phyloP scores from a whole-genome alignment of 2,329 filamentous ascomycete species.

The Diaporthe destruens region DNA sequence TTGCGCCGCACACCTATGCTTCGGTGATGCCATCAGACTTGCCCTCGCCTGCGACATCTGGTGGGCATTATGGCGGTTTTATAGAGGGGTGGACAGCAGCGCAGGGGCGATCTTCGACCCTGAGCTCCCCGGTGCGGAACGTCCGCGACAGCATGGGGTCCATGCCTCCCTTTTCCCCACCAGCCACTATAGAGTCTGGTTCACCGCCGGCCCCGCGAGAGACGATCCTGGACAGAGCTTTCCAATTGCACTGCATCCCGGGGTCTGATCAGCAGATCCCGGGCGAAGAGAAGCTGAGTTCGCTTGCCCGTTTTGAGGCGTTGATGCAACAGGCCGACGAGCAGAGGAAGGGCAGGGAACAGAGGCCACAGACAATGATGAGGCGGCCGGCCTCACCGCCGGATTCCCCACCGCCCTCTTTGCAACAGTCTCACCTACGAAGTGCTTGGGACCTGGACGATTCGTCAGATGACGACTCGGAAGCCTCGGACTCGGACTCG shows the following conservation, averaged over 20 bases:
- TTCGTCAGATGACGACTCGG: conserved; percentile 57
- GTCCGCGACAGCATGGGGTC: conserved; percentile 67
- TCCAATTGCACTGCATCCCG: conserved; percentile 73
- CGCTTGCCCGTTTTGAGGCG: conserved; percentile 74
- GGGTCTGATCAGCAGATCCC: conserved; percentile 66
- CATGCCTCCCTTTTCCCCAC: conserved; percentile 53
- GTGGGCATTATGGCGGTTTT: conserved; percentile 67
- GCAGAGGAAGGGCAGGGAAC: conserved; percentile 58
- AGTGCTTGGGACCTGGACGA: conserved; percentile 67
- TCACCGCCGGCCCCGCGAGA: conserved; percentile 69
- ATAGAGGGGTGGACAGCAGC: conserved; percentile 72
- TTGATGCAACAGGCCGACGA: conserved; percentile 73
- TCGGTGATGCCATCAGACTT: conserved; percentile 66
- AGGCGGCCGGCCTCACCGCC: conserved; percentile 35
- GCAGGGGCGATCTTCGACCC: conserved; percentile 69
- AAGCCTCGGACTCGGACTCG: conserved; percentile 55
- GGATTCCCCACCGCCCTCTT: conserved; percentile 35
- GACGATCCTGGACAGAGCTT: conserved; percentile 76
- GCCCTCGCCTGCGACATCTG: conserved; percentile 66
- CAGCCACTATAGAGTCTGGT: conserved; percentile 57
- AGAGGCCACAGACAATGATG: conserved; percentile 45
- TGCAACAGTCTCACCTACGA: conserved; percentile 53
- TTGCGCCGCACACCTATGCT: conserved; percentile 62
- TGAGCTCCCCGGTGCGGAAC: conserved; percentile 68
- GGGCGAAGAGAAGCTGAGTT: conserved; percentile 74